phyloP scores from a whole-genome alignment of 495 filamentous ascomycete species.

The Lasiosphaeria ovina region DNA sequence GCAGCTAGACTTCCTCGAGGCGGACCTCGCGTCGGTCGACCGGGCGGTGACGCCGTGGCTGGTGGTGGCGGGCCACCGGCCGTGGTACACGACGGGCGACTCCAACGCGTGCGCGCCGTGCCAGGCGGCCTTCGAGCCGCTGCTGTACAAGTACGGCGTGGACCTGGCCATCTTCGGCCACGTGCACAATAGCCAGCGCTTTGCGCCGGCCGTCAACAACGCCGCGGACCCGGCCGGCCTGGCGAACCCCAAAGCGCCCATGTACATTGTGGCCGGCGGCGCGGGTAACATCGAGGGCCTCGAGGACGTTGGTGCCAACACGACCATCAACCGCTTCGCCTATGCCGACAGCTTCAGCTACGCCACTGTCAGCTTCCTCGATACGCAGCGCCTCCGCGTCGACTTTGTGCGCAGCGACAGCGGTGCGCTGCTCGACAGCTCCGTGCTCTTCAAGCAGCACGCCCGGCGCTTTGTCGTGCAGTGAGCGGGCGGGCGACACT shows the following conservation, averaged over 20 bases:
- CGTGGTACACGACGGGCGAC: constrained; percentile 53
- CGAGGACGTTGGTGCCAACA: constrained; percentile 38
- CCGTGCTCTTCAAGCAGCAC: constrained; percentile 53
- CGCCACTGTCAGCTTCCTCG: constrained; percentile 36
- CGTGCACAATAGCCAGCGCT: constrained; percentile 45
- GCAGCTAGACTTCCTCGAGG: constrained; percentile 47
- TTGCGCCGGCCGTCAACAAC: constrained; percentile 37
- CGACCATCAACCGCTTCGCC: constrained; percentile 50
- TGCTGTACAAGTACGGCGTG: constrained; percentile 59
- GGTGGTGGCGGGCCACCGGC: constrained; percentile 58
- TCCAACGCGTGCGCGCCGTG: constrained; percentile 48
- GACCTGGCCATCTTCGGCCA: constrained; percentile 63
- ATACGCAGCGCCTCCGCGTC: constrained; percentile 31
- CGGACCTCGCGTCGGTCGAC: constrained; percentile 48
- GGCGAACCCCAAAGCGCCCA: constrained; percentile 51
- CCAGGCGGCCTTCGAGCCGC: constrained; percentile 56
- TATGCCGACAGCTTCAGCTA: constrained; percentile 60
- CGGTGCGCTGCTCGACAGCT: constrained; percentile 52
- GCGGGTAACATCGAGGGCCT: constrained; percentile 44
- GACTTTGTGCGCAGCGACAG: constrained; percentile 48
- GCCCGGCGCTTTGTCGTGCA: constrained; percentile 50
- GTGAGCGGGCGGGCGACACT: constrained; percentile 2
- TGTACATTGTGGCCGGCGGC: constrained; percentile 55
- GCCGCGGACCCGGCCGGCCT: constrained; percentile 46
- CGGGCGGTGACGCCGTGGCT: constrained; percentile 55